These are phyloP conservation scores for sweet orange (Citrus sinensis) DNA, from an alignment of 345 rosid species.

Conservation along the genomic window DVS_A1.0 CM039168.1:26847001-26847500, in stretches of 20 bases:
- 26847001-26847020: neutral
- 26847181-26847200: too few species aligned
- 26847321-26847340: neutral
- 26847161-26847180: too few species aligned
- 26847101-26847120: too few species aligned
- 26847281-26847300: too few species aligned
- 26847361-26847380: neutral
- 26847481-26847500: slow-evolving; percentile 29
- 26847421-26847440: slow-evolving; percentile 18
- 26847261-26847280: too few species aligned
- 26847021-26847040: neutral
- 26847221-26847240: too few species aligned
- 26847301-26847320: neutral
- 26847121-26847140: too few species aligned
- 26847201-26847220: too few species aligned
- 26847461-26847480: slow-evolving; percentile 16
- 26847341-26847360: neutral
- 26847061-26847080: neutral
- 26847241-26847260: too few species aligned
- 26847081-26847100: too few species aligned
- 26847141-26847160: too few species aligned
- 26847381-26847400: neutral
- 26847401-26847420: neutral
- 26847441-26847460: slow-evolving; percentile 38
- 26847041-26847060: neutral